Conservation (phyloP, 106 monocot genomes). For the Narthecium ossifragum region DNA sequence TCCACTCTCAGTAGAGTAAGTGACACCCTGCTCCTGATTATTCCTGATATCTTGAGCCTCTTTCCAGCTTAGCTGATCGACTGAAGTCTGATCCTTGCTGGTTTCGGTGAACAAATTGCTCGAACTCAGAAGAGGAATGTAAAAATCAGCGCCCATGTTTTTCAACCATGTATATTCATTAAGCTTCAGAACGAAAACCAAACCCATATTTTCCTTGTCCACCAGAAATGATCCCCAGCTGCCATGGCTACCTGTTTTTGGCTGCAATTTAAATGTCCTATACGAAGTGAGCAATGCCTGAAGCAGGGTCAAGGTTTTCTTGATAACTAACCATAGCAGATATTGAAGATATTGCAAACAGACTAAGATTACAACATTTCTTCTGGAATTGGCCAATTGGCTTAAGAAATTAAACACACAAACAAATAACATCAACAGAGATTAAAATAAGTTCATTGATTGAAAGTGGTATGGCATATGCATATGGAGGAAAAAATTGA, state of each 20-base stretch:
- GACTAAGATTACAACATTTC: no score
- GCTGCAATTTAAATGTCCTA: constrained; percentile 37
- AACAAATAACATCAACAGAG: no score
- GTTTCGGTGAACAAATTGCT: constrained; percentile 22
- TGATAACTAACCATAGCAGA: neutral
- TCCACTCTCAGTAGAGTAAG: neutral
- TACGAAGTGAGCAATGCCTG: constrained; percentile 17
- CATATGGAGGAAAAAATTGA: no score
- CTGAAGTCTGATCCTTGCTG: constrained; percentile 13
- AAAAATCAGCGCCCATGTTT: constrained; percentile 79
- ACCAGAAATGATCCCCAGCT: constrained; percentile 57
- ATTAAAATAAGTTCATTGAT: no score
- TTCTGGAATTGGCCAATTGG: no score
- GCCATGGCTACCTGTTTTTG: constrained; percentile 55
- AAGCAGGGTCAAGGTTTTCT: neutral
- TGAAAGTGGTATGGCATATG: no score
- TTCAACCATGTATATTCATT: constrained; percentile 77
- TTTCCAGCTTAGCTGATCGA: neutral
- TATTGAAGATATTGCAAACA: no score
- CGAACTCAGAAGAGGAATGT: constrained; percentile 52
- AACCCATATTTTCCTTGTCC: constrained; percentile 45
- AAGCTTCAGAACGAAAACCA: constrained; percentile 88
- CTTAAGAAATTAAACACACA: no score
- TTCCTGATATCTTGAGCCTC: constrained; percentile 1
- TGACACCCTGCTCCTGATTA: neutral